Base-by-base conservation (phyloP, 208 protist species). In the Acanthamoeba culbertsoni region DNA sequence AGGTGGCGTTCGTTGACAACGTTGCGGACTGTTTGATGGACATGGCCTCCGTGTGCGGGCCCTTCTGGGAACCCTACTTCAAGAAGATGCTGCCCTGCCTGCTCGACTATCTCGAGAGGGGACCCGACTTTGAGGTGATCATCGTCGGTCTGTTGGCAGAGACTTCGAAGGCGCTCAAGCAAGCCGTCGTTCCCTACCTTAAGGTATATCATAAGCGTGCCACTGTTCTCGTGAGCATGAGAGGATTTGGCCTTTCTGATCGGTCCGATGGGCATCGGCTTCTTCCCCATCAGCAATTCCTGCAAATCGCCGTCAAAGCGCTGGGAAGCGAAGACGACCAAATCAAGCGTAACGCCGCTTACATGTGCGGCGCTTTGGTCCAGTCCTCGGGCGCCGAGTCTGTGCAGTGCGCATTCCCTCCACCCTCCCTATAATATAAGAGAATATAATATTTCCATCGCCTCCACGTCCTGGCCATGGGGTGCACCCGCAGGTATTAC, bases 91-190 rank as follows among this genome's bases (percentile, higher is more conserved):
- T 68, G 35, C 82, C 82, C 6, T 42, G 37, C 82, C 46, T 90
- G 35, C 28, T 90, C 28, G 55, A 59, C 31, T 90, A 90, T 68
- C 55, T 90, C 53, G 55, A 90, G 37, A 37, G 53, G 14, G 35
- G 55, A 18, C 53, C 82, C 6, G 82, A 90, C 53, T 90, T 90
- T 16, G 35, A 14, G 4, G 82, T 90, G 20, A 26, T 90, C 8
- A 90, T 90, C 23, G 37, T 68, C 12, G 82, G 82, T 26, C 82
- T 90, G n/a, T 26, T 90, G 53, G 82, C 82, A 2, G 82, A 90
- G 55, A 68, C 55, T 18, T 90, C 82, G 23, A 68, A 68, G 53
- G 82, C 82, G 6, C 53, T 90, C 55, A 68, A 68, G 53, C 82
- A 59, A 33, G 82, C 82, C n/a, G 51, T 90, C 42, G 18, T 68